Conservation (phyloP, 148 eudicot genomes). For the Amaranthus cruentus region DNA sequence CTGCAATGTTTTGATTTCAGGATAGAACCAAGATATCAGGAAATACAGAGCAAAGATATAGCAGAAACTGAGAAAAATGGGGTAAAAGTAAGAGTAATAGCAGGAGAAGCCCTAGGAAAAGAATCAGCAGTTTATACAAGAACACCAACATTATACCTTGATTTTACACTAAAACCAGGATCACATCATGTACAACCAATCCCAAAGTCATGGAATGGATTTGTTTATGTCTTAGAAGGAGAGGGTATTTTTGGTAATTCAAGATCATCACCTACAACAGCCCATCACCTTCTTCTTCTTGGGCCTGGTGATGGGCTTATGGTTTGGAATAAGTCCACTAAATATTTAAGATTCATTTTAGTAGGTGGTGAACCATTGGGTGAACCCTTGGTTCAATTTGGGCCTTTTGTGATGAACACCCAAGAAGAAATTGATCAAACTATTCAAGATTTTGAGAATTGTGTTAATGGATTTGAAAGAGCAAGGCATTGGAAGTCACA, state of each 20-base stretch:
- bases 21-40: slow-evolving; percentile 89
- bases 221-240: slow-evolving; percentile 68
- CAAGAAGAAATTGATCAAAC: slow-evolving; percentile 78
- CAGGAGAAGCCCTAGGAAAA: slow-evolving; percentile 75
- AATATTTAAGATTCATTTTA: slow-evolving; percentile 47
- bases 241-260: slow-evolving; percentile 74
- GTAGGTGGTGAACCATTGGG: slow-evolving; percentile 86
- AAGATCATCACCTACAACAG: slow-evolving; percentile 28
- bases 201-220: slow-evolving; percentile 61
- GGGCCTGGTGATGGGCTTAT: slow-evolving; percentile 62
- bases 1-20: slow-evolving; percentile 21
- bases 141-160: slow-evolving; percentile 78
- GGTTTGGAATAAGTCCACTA: slow-evolving; percentile 53
- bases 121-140: slow-evolving; percentile 57
- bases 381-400: slow-evolving; percentile 67
- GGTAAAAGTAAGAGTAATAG: slow-evolving; percentile 61
- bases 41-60: slow-evolving; percentile 53
- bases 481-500: slow-evolving; percentile 75
- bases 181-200: slow-evolving; percentile 53
- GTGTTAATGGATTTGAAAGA: slow-evolving; percentile 75
- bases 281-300: slow-evolving; percentile 62
- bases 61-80: slow-evolving; percentile 51
- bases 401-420: slow-evolving; percentile 91
- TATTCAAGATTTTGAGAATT: slow-evolving; percentile 68
- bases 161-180: slow-evolving; percentile 69